Percentiles rank a stretch among this genome's conserved stretches.
Conservation (phyloP, 2,329 filamentous ascomycete species). For the Colletotrichum tamarilloi region DNA sequence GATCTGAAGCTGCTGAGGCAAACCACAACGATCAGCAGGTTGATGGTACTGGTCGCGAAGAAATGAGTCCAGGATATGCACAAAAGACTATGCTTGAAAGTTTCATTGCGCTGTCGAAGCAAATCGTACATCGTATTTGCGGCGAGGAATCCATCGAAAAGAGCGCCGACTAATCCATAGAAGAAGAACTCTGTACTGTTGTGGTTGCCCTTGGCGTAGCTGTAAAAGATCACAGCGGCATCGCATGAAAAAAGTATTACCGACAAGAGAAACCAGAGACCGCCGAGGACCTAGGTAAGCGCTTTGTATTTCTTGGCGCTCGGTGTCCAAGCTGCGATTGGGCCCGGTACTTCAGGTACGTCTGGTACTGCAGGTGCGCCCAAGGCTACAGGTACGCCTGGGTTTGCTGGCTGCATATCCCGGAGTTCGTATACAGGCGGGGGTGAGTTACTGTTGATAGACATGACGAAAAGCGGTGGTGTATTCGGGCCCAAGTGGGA, state of each 20-base stretch:
- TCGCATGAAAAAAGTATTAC: background rate
- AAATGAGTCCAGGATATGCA: background rate
- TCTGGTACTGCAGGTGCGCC: too few species aligned
- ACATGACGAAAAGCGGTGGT: background rate
- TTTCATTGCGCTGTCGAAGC: background rate
- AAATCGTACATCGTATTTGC: background rate
- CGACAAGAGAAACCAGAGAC: too few species aligned
- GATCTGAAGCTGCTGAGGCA: background rate
- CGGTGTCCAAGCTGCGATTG: background rate
- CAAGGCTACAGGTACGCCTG: background rate
- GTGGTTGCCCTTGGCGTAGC: too few species aligned
- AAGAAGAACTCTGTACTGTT: background rate
- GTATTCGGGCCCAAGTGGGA: background rate
- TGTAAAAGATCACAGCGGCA: background rate
- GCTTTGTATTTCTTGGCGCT: background rate
- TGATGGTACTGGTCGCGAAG: background rate
- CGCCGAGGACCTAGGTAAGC: too few species aligned
- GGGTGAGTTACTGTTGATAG: background rate
- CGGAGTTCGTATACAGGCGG: background rate
- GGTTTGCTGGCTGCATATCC: background rate
- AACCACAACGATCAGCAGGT: background rate
- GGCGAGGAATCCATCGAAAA: background rate
- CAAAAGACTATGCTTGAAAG: background rate
- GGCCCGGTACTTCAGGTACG: background rate
- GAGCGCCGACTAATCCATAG: background rate